Conservation (phyloP, 2,329 filamentous ascomycete species). For the Penicillium expansum region DNA sequence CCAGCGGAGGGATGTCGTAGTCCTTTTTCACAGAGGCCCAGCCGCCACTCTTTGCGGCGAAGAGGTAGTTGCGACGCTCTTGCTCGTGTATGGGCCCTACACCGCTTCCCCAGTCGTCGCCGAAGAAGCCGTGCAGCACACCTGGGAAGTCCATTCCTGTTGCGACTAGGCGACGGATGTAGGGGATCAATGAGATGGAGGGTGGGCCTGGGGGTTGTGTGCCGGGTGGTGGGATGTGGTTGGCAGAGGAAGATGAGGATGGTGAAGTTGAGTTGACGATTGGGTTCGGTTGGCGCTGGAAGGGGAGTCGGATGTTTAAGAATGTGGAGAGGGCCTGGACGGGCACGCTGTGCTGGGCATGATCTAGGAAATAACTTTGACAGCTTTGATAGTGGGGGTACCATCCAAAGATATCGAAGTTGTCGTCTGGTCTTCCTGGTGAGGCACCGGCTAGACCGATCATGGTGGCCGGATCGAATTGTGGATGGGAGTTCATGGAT, state of each 20-base stretch:
- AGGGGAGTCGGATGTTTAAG: constrained; percentile 87
- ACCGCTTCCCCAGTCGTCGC: constrained; percentile 82
- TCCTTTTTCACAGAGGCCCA: constrained; percentile 87
- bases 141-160: constrained; percentile 85
- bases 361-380: constrained; percentile 84
- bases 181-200: constrained; percentile 73
- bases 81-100: constrained; percentile 81
- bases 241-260: constrained; percentile 38
- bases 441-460: constrained; percentile 38
- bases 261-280: constrained; percentile 41
- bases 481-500: constrained; percentile 32
- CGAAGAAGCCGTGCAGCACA: constrained; percentile 93
- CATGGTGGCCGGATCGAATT: constrained; percentile 40
- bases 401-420: constrained; percentile 78
- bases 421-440: constrained; percentile 41
- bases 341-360: constrained; percentile 76
- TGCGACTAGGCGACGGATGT: constrained; percentile 82
- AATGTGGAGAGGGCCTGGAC: constrained; percentile 88
- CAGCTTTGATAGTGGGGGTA: constrained; percentile 88
- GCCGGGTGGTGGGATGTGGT: constrained; percentile 40
- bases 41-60: constrained; percentile 86
- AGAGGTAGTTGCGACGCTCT: constrained; percentile 90
- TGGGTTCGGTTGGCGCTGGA: constrained; percentile 63
- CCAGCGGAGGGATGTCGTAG: constrained; percentile 82
- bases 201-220: constrained; percentile 38